These are phyloP conservation scores for Yarrowia divulgata DNA, from an alignment of 805 yeast species.

Conservation along the genomic window DNA sequence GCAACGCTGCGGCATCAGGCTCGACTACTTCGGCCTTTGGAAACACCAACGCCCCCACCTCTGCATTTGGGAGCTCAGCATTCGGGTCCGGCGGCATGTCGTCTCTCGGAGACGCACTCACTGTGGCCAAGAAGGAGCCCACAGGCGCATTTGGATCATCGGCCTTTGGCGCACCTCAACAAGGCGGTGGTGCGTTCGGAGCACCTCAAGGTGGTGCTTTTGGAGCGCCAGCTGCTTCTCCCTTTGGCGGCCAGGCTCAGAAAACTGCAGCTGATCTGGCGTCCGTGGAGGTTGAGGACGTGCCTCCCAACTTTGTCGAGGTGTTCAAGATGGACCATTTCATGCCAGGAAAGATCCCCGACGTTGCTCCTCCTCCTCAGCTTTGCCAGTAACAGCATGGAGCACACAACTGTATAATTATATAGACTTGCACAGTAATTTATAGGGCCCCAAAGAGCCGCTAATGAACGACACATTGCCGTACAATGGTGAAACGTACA, in stretches of 20 bases:
- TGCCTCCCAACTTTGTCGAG: conserved; percentile 55
- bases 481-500: too few species aligned
- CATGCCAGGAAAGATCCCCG: conserved; percentile 49
- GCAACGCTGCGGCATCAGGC: neutral
- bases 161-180: neutral
- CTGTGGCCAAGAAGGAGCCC: conserved; percentile 1
- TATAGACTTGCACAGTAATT: neutral
- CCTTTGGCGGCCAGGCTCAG: neutral
- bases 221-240: neutral
- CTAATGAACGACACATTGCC: neutral
- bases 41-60: neutral
- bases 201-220: neutral
- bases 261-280: conserved; percentile 6
- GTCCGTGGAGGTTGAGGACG: conserved; percentile 50
- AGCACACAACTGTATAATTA: neutral
- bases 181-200: conserved; percentile 48
- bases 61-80: neutral
- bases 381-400: conserved; percentile 1
- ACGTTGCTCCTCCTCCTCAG: conserved; percentile 48
- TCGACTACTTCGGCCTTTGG: neutral
- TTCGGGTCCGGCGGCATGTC: conserved; percentile 20
- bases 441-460: neutral
- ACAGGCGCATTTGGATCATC: neutral
- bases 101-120: conserved; percentile 14
- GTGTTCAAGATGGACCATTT: conserved; percentile 55